These are phyloP conservation scores for Heterobasidion annosum DNA, from an alignment of 1,284 basidiomycete genomes.

Conservation along the genomic window DNA sequence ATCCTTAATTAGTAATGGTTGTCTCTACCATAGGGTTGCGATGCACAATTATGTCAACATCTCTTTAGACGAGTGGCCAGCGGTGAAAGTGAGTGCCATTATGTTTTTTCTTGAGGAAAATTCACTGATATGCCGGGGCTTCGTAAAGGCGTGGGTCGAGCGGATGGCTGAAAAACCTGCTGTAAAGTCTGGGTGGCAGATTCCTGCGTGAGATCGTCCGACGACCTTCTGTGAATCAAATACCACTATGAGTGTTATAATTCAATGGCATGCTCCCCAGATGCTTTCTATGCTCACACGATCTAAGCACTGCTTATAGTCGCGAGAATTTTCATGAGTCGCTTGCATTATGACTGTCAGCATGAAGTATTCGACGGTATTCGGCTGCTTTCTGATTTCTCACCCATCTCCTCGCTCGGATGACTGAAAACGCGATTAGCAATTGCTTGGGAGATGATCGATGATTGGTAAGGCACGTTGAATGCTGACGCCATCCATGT, in stretches of 20 bases:
- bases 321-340: neutral
- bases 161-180: constrained; percentile 31
- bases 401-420: no score
- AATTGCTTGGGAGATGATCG: neutral
- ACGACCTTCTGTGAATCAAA: neutral
- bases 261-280: no score
- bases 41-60: constrained; percentile 36
- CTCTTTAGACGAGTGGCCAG: constrained; percentile 28
- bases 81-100: constrained; percentile 18
- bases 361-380: no score
- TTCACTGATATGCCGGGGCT: neutral
- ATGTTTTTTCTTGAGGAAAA: neutral
- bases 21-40: constrained; percentile 33
- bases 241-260: no score
- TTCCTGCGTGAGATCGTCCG: neutral
- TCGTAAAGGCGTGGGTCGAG: constrained; percentile 29
- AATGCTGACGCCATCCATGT: no score
- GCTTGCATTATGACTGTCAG: neutral
- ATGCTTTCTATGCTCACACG: no score
- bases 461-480: neutral
- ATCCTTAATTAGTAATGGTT: constrained; percentile 1
- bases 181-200: constrained; percentile 24
- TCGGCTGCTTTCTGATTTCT: no score
- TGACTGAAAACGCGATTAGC: no score
- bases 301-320: neutral